Percentiles rank a stretch among this genome's conserved stretches.
Conservation (phyloP, 768 basidiomycete species). For the Kwoniella sp. region DNA sequence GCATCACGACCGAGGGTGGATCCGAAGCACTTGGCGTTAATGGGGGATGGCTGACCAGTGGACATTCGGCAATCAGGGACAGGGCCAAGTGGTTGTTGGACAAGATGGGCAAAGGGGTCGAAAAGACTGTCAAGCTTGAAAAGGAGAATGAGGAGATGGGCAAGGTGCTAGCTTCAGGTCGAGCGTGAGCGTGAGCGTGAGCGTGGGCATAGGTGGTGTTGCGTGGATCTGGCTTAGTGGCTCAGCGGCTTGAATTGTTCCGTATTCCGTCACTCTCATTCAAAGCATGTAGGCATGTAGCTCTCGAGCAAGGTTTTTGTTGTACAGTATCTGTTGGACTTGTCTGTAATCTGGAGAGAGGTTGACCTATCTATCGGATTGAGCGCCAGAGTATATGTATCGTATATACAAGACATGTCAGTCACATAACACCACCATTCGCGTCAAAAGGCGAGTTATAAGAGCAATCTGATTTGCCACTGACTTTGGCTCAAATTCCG, state of each 20-base stretch:
- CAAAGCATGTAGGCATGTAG: too few species aligned
- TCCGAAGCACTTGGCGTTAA: conserved; percentile 60
- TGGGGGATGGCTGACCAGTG: conserved; percentile 32
- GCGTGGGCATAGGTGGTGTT: neutral
- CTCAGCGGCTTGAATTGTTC: too few species aligned
- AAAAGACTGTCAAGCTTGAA: conserved; percentile 72
- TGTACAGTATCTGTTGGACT: too few species aligned
- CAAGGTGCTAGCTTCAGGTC: conserved; percentile 34
- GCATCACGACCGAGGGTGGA: conserved; percentile 63
- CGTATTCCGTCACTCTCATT: too few species aligned
- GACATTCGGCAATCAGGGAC: conserved; percentile 60
- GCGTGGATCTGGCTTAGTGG: too few species aligned
- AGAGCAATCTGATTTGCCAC: neutral
- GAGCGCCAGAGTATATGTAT: too few species aligned
- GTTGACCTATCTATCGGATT: too few species aligned
- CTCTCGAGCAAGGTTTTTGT: too few species aligned
- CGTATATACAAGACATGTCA: too few species aligned
- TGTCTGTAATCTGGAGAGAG: too few species aligned
- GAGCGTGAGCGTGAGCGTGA: neutral
- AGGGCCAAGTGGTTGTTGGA: conserved; percentile 70
- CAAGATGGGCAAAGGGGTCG: conserved; percentile 72
- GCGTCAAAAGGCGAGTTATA: too few species aligned
- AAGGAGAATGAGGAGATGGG: conserved; percentile 63
- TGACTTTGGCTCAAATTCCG: neutral
- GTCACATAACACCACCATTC: too few species aligned